Base-by-base conservation (phyloP, 2,329 filamentous ascomycete species). In the Dothiorella sarmentorum region DNA sequence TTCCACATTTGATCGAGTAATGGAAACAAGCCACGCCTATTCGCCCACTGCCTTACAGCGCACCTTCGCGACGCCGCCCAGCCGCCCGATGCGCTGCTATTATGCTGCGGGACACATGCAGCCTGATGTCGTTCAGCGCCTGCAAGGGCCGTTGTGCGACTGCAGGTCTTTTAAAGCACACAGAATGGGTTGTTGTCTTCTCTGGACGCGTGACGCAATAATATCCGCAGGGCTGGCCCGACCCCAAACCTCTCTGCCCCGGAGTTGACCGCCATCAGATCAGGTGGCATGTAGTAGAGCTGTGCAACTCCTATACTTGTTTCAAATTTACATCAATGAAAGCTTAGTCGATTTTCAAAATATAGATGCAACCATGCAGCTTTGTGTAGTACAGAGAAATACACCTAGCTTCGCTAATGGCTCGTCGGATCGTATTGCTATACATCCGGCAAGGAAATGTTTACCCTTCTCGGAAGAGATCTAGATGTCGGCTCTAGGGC, bases 1-100 rank as follows among this genome's bases (percentile, higher is more conserved):
- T 52, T 52, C 52, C 52, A 44, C 56, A 58, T 42, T 58, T 58
- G 57, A 59, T 59, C 57, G 57, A 59, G 57, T 59, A 59, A 59
- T 59, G 47, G 57, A 59, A 59, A 59, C 57, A 53, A 35, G 42
- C 55, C 42, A 58, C 43, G 44, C 42, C 29, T 40, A 58, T 58
- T 58, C 31, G 43, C 44, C 55, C 43, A 37, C 10, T 24, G 11
- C 13, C 55, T 33, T 58, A 40, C 43, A 37, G 33, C 24, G 31
- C 18, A 17, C 43, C 13, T 5, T 20, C 29, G 11, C 33, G 47
- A 38, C 47, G 22, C 33, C n/a, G 20, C 33, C 33, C 33, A 38
- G 47, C 47, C 22, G 42, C 43, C 7, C 4, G 24, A 45, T n/a
- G 26, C 31, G 31, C 47, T 24, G 18, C 18, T 22, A 22, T 20